Conservation (phyloP, 2,329 filamentous ascomycete species). For the Colletotrichum orbiculare region DNA sequence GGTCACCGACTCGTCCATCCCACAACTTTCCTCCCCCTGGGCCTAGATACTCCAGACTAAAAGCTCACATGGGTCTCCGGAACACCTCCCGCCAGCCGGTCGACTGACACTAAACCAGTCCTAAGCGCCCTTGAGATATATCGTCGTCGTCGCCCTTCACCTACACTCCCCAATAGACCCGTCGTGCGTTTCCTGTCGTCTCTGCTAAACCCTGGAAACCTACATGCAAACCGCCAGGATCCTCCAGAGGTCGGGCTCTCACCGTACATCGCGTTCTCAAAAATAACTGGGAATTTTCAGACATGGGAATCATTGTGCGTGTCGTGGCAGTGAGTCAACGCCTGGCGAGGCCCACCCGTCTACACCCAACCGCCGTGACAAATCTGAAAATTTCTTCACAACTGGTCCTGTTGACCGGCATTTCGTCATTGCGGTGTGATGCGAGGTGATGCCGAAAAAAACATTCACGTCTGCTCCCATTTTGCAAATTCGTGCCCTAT, state of each 20-base stretch:
- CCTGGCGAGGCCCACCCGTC: slow-evolving; percentile 1
- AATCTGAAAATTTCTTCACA: no score
- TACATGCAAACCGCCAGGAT: neutral
- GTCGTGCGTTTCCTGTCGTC: neutral
- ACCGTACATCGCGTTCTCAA: slow-evolving; percentile 16
- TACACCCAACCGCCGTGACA: neutral
- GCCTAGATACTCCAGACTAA: no score
- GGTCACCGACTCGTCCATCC: no score
- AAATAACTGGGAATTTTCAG: neutral
- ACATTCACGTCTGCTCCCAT: neutral
- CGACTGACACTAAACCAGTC: slow-evolving; percentile 1
- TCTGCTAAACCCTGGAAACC: neutral
- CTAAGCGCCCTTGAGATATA: slow-evolving; percentile 1
- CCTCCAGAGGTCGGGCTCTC: slow-evolving; percentile 12
- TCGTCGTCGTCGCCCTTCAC: neutral
- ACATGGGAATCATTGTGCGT: neutral
- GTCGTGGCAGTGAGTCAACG: slow-evolving; percentile 28
- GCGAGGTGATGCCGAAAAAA: neutral
- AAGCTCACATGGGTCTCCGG: neutral
- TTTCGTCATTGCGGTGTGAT: neutral
- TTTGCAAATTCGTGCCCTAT: slow-evolving; percentile 10
- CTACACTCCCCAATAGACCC: neutral
- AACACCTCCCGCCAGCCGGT: neutral
- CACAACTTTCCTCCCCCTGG: no score
- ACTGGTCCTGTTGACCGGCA: no score